Evolutionary conservation across 2,329 filamentous ascomycete species (phyloP), one percentile per base, ranked within the genome.

Genomic region (Arachnomyces sp.): DNA sequence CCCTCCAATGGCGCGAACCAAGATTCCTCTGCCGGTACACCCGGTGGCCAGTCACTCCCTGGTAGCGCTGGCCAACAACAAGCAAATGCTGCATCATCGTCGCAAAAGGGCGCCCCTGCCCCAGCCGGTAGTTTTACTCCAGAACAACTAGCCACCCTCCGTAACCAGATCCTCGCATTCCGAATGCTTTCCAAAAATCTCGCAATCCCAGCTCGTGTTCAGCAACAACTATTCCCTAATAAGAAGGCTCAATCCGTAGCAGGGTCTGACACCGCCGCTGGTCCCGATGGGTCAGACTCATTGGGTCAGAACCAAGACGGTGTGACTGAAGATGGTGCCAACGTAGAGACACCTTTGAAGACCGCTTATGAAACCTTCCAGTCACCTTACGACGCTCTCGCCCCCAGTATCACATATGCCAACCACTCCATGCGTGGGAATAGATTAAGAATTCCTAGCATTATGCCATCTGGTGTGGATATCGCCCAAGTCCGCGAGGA

Each of bases 131-230:
- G 79, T 45, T 89, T 94, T 58, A 81, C 80, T 9, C 74, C 76
- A 16, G 84, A 92, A 42, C 92, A 98, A 59, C 68, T 94, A 34
- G 72, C 75, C 16, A 77, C 85, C 32, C 68, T 98, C 7, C 76
- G 86, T 44, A 81, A 84, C 49, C 92, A 98, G 60, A 94, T 96
- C 37, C 74, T 82, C 52, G 89, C 90, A 0, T 96, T 95, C 66
- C 93, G 93, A 64, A 74, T 88, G 49, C 72, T 98, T 3, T 82
- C 85, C 4, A 93, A 92, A 63, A 94, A 94, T 51, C 73, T 83
- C 11, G 82, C 88, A 1, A 78, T 96, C 3, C 87, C 90, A 1
- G 64, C 76, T 20, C 74, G 78, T 46, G 76, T 94, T 48, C 87
- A 94, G 58, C 84, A 90, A 55, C 79, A 84, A 36, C 80, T 96